A percentile compares a stretch with the other conserved stretches of the same genome.
phyloP scores from a whole-genome alignment of 805 yeast genomes.

The Candida manassasensis region DNA sequence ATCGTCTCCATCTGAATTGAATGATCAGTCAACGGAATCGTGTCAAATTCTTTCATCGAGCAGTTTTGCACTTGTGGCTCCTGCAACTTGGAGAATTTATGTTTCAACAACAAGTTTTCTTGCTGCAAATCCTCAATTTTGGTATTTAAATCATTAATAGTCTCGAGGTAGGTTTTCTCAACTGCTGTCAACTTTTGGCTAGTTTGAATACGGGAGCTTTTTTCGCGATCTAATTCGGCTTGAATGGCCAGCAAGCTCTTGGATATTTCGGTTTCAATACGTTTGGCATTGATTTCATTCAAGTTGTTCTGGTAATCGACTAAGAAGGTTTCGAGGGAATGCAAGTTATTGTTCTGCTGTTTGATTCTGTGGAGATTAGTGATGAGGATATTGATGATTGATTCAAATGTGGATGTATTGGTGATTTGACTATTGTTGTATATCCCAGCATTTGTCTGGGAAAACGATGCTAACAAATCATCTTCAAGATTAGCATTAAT shows the following conservation, averaged over 20 bases:
- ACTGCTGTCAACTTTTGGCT: conserved; percentile 11
- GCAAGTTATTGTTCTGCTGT: conserved; percentile 52
- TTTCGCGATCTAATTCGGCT: conserved; percentile 15
- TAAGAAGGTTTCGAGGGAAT: conserved; percentile 52
- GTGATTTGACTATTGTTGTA: conserved; percentile 58
- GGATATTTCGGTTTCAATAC: conserved; percentile 18
- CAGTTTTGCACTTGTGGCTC: background rate
- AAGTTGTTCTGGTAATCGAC: conserved; percentile 38
- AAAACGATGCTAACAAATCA: conserved; percentile 42
- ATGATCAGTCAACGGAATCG: too few relatives aligned
- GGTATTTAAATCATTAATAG: background rate
- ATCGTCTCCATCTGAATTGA: too few relatives aligned
- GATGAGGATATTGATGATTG: conserved; percentile 50
- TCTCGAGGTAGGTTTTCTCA: conserved; percentile 6
- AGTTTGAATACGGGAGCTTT: conserved; percentile 10
- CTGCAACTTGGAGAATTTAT: background rate
- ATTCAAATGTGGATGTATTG: conserved; percentile 50
- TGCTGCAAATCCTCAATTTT: conserved; percentile 1
- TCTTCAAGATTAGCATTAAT: conserved; percentile 48
- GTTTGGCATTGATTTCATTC: conserved; percentile 21
- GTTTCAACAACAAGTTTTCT: background rate
- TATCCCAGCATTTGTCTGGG: conserved; percentile 49
- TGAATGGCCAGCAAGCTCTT: conserved; percentile 10
- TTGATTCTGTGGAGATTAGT: conserved; percentile 54
- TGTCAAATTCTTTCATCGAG: too few relatives aligned